phyloP scores from a whole-genome alignment of 805 yeast species.

The Danielia oregonensis region DNA sequence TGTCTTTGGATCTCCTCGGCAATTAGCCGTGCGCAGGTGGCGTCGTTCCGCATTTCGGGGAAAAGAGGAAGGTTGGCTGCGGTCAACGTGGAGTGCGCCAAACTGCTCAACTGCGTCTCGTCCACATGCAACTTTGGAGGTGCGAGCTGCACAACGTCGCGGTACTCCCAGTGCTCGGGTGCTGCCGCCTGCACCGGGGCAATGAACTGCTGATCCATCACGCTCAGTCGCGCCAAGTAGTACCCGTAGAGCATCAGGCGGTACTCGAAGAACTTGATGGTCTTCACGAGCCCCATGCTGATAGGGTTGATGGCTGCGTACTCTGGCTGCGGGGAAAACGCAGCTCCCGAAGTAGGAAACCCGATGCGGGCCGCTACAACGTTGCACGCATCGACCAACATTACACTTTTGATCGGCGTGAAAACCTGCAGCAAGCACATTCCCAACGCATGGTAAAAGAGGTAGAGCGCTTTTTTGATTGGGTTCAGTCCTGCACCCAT shows the following conservation, averaged over 20 bases:
- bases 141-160: slow-evolving; percentile 16
- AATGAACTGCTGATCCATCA: slow-evolving; percentile 20
- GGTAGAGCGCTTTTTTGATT: slow-evolving; percentile 28
- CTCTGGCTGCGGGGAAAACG: slow-evolving; percentile 13
- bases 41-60: slow-evolving; percentile 13
- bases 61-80: slow-evolving; percentile 18
- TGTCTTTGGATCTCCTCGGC: slow-evolving; percentile 12
- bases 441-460: slow-evolving; percentile 34
- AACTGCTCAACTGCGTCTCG: slow-evolving; percentile 10
- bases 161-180: slow-evolving; percentile 7
- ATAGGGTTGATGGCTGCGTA: slow-evolving; percentile 20
- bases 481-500: slow-evolving; percentile 26
- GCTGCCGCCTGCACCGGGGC: slow-evolving; percentile 5
- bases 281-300: slow-evolving; percentile 25
- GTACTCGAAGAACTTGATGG: slow-evolving; percentile 31
- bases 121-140: slow-evolving; percentile 14
- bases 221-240: slow-evolving; percentile 18
- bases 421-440: slow-evolving; percentile 29
- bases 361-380: slow-evolving; percentile 31
- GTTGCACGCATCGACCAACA: slow-evolving; percentile 32
- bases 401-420: slow-evolving; percentile 31
- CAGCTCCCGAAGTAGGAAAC: slow-evolving; percentile 6
- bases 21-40: slow-evolving; percentile 11
- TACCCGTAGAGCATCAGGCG: slow-evolving; percentile 27
- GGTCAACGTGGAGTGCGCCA: slow-evolving; percentile 7